Percentiles rank a stretch among this genome's conserved stretches.
Evolutionary conservation across 306 rosid genomes (phyloP).

Genomic region (Calophaca sinica): DNA sequence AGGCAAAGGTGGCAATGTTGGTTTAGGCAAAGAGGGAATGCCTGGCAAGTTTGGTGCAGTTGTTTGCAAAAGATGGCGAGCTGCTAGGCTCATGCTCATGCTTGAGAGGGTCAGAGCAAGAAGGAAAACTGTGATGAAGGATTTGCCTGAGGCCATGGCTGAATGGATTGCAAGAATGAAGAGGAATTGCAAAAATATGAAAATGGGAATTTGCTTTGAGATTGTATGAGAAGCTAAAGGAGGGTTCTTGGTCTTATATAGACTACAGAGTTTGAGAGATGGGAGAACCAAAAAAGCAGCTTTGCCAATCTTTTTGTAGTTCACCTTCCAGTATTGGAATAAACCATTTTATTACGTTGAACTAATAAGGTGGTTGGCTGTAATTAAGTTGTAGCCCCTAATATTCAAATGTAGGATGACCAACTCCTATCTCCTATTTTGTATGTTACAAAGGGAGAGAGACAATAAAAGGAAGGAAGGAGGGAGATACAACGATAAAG

Average conservation of each 20-base stretch:
- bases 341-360: not conserved
- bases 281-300: not conserved
- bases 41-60: not conserved
- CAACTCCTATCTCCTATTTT: conserved; percentile 14
- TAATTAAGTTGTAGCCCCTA: not conserved
- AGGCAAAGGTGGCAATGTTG: conserved; percentile 43
- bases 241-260: conserved; percentile 18
- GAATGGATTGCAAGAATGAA: conserved; percentile 19
- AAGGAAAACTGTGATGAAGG: conserved; percentile 33
- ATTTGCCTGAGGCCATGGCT: conserved; percentile 35
- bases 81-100: conserved; percentile 38
- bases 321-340: not conserved
- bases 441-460: not conserved
- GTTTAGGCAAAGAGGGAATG: not conserved
- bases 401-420: conserved; percentile 41
- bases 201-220: conserved; percentile 4
- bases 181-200: too few species aligned
- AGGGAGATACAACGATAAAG: not conserved
- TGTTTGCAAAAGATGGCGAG: conserved; percentile 50
- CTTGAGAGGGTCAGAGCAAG: conserved; percentile 40
- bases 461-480: too few species aligned
- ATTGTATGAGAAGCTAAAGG: not conserved
- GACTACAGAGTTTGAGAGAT: not conserved
- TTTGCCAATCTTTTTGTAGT: conserved; percentile 28
- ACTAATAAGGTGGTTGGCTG: not conserved